These are phyloP conservation scores for Geotrichum candidum DNA, from an alignment of 1,139 yeast genomes.

Conservation along the genomic window DNA sequence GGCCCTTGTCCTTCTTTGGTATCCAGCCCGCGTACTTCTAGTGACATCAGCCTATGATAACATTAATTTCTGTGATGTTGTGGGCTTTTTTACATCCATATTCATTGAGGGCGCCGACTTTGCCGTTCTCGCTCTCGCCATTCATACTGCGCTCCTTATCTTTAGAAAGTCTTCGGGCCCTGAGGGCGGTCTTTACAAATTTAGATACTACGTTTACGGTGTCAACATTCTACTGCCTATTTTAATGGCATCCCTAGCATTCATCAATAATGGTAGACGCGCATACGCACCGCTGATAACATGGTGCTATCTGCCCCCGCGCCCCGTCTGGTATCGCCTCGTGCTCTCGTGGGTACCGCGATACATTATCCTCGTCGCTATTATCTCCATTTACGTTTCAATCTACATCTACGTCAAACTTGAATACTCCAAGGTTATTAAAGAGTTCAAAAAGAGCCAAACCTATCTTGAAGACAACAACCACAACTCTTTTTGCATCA, in stretches of 20 bases:
- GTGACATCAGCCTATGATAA: conserved; percentile 48
- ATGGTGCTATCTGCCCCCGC: conserved; percentile 76
- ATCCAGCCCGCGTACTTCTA: conserved; percentile 57
- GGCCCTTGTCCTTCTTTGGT: conserved; percentile 62
- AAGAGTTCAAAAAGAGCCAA: conserved; percentile 28
- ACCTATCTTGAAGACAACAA: conserved; percentile 20
- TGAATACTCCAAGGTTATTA: conserved; percentile 30
- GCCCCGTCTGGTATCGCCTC: conserved; percentile 69
- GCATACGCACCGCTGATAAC: conserved; percentile 45
- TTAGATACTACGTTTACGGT: conserved; percentile 54
- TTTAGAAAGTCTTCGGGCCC: conserved; percentile 44
- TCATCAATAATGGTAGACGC: conserved; percentile 40
- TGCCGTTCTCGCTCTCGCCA: conserved; percentile 75
- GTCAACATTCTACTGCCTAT: conserved; percentile 58
- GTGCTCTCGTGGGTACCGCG: conserved; percentile 82
- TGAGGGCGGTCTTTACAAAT: conserved; percentile 72
- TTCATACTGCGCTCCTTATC: conserved; percentile 72
- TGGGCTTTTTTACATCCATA: conserved; percentile 80
- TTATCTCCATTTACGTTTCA: conserved; percentile 59
- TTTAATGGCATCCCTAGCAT: conserved; percentile 68
- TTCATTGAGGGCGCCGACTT: conserved; percentile 85
- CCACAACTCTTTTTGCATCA: background rate
- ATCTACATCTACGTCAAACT: conserved; percentile 67
- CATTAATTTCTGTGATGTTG: conserved; percentile 56
- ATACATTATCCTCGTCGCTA: conserved; percentile 56